phyloP scores from a whole-genome alignment of 1,284 basidiomycete genomes.

The Leccinum pachyderme region DNA sequence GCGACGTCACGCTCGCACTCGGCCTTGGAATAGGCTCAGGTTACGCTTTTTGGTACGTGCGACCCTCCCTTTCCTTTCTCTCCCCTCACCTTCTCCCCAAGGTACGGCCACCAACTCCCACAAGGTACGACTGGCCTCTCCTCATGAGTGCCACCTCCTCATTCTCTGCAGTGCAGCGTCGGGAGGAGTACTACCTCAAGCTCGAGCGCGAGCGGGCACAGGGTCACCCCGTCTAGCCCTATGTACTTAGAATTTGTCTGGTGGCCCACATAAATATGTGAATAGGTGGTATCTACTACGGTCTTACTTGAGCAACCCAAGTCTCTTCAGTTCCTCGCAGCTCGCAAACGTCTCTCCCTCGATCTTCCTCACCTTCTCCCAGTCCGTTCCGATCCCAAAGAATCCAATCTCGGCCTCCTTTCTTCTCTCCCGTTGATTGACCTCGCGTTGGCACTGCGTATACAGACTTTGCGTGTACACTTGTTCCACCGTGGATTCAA shows the following conservation, averaged over 20 bases:
- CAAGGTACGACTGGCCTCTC: conserved; percentile 49
- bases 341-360: conserved; percentile 62
- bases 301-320: conserved; percentile 47
- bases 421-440: conserved; percentile 60
- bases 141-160: conserved; percentile 2
- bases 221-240: conserved; percentile 14
- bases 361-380: conserved; percentile 76
- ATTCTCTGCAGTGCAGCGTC: conserved; percentile 60
- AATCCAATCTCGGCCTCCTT: conserved; percentile 80
- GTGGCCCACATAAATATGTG: conserved; percentile 25
- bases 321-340: conserved; percentile 71
- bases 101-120: conserved; percentile 81
- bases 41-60: conserved; percentile 75
- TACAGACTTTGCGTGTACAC: conserved; percentile 72
- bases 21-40: conserved; percentile 71
- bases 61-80: conserved; percentile 10
- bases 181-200: conserved; percentile 82
- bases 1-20: conserved; percentile 69
- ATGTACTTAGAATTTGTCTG: conserved; percentile 17
- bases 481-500: conserved; percentile 71
- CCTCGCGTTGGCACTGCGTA: conserved; percentile 62
- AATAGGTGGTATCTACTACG: not conserved
- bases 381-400: conserved; percentile 87
- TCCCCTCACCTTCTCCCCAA: conserved; percentile 32
- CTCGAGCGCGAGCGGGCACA: conserved; percentile 60